phyloP scores from a whole-genome alignment of 2,329 filamentous ascomycete genomes.

The Fusarium kyushuense region DNA sequence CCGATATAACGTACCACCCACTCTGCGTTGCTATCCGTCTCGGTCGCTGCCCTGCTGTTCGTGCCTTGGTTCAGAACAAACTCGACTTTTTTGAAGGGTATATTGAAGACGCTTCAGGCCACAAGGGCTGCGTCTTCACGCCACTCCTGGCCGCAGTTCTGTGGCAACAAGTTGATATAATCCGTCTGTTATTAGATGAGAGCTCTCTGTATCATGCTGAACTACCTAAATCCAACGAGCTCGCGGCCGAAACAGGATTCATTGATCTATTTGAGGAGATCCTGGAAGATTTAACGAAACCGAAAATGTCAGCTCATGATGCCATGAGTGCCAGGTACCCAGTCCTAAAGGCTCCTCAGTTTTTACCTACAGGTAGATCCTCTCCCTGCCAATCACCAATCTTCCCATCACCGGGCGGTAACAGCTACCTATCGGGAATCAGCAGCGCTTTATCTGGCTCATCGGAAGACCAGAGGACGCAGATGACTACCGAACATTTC shows the following conservation, averaged over 20 bases:
- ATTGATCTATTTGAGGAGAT: slow-evolving; percentile 34
- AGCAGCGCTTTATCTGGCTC: slow-evolving; percentile 23
- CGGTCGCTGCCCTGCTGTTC: slow-evolving; percentile 38
- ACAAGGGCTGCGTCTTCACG: slow-evolving; percentile 41
- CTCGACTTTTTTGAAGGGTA: slow-evolving; percentile 43
- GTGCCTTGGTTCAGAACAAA: slow-evolving; percentile 25
- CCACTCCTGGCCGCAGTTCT: slow-evolving; percentile 48
- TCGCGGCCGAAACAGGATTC: slow-evolving; percentile 38
- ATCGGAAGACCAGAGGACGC: not conserved
- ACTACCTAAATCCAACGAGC: slow-evolving; percentile 38
- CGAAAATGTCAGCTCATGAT: slow-evolving; percentile 2
- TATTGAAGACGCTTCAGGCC: slow-evolving; percentile 21
- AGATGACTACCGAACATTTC: not conserved
- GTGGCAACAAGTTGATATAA: slow-evolving; percentile 45
- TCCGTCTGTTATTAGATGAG: slow-evolving; percentile 39
- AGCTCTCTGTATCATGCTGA: slow-evolving; percentile 35
- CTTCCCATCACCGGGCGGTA: not conserved
- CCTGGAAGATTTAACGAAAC: slow-evolving; percentile 19
- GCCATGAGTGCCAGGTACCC: slow-evolving; percentile 28
- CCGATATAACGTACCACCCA: slow-evolving; percentile 48
- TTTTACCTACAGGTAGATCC: slow-evolving; percentile 4
- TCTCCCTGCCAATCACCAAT: not conserved
- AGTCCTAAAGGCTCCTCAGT: slow-evolving; percentile 1
- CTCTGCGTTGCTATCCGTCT: slow-evolving; percentile 49
- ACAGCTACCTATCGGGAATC: slow-evolving; percentile 34